phyloP scores from a whole-genome alignment of 371 early-diverging fungal genomes.

The Syncephalastrum sp. region DNA sequence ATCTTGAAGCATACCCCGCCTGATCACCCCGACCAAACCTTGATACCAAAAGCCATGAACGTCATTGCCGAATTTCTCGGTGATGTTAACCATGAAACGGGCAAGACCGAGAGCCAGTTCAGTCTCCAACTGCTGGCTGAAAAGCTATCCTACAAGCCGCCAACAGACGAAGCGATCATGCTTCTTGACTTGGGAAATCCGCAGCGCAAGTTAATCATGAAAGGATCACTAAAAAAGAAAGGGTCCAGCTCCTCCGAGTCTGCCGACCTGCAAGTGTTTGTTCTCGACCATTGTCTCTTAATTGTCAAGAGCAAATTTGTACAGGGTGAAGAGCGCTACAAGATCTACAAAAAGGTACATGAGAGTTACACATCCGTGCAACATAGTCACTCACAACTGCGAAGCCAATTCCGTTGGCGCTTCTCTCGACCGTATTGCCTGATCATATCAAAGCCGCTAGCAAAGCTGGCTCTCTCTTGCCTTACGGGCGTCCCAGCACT shows the following conservation, averaged over 20 bases:
- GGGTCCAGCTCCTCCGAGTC: constrained; percentile 62
- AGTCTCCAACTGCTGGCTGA: constrained; percentile 16
- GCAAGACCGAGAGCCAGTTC: constrained; percentile 72
- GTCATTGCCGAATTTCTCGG: constrained; percentile 70
- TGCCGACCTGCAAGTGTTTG: constrained; percentile 70
- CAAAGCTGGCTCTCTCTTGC: constrained; percentile 33
- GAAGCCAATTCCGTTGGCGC: constrained; percentile 75
- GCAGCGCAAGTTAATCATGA: constrained; percentile 69
- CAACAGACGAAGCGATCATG: constrained; percentile 9
- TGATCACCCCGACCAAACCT: constrained; percentile 72
- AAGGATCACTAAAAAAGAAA: constrained; percentile 76
- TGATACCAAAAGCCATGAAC: constrained; percentile 62
- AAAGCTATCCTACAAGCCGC: constrained; percentile 25
- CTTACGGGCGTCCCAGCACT: constrained; percentile 30
- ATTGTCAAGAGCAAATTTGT: constrained; percentile 62
- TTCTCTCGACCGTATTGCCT: constrained; percentile 64
- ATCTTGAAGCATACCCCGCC: constrained; percentile 78
- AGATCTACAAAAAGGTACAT: constrained; percentile 45
- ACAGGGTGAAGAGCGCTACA: constrained; percentile 38
- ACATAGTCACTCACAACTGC: neutral
- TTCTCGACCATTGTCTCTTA: constrained; percentile 86
- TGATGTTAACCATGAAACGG: constrained; percentile 77
- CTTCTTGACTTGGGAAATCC: constrained; percentile 37
- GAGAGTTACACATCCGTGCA: neutral
- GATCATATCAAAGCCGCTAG: constrained; percentile 18